These are phyloP conservation scores for Phellopilus nigrolimitatus DNA, from an alignment of 1,284 basidiomycete species.

Conservation along the genomic window DNA sequence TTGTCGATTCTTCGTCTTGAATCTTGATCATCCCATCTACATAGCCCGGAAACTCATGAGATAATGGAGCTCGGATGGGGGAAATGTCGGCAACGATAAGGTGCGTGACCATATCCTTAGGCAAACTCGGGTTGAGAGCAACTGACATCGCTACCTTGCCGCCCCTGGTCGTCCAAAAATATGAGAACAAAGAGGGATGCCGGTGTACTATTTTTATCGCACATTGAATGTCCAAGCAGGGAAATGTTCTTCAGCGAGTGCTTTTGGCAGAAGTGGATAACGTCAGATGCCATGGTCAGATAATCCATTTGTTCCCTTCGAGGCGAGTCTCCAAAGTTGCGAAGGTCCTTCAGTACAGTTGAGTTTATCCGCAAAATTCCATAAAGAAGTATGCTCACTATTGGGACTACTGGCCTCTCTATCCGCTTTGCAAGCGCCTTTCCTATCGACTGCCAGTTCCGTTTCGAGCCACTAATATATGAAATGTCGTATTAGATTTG, in stretches of 20 bases:
- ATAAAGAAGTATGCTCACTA: conserved; percentile 43
- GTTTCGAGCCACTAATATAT: conserved; percentile 61
- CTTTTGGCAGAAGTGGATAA: conserved; percentile 53
- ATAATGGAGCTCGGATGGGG: conserved; percentile 58
- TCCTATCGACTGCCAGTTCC: conserved; percentile 73
- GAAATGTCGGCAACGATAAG: conserved; percentile 83
- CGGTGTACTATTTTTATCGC: too few species aligned
- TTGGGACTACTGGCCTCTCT: conserved; percentile 60
- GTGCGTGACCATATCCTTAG: conserved; percentile 45
- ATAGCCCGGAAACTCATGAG: conserved; percentile 63
- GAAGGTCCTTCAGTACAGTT: conserved; percentile 53
- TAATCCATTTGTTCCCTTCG: conserved; percentile 71
- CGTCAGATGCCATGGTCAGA: conserved; percentile 65
- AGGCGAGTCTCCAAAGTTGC: conserved; percentile 81
- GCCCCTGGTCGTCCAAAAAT: conserved; percentile 49
- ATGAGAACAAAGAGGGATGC: background rate
- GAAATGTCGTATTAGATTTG: conserved; percentile 4
- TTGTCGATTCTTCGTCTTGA: conserved; percentile 43
- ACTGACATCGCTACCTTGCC: conserved; percentile 84
- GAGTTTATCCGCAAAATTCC: background rate
- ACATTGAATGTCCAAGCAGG: conserved; percentile 85
- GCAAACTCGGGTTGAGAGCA: conserved; percentile 55
- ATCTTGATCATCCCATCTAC: conserved; percentile 68
- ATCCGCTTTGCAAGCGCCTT: conserved; percentile 58
- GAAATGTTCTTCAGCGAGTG: conserved; percentile 56